Conservation (phyloP, 2,329 filamentous ascomycete species). For the Gaeumannomyces sp. region DNA sequence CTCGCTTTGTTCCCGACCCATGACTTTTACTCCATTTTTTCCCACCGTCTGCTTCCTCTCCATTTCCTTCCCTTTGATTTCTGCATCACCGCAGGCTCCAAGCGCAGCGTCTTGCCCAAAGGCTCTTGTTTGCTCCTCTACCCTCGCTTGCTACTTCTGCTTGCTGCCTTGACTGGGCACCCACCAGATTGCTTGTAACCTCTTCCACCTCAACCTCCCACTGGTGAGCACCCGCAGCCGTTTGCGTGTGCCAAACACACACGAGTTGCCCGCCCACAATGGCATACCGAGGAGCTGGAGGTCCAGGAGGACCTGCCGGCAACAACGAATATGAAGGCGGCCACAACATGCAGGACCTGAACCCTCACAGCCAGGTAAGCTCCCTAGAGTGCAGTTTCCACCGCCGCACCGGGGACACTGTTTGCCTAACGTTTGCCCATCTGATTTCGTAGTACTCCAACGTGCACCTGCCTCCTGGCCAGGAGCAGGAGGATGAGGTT, state of each 20-base stretch:
- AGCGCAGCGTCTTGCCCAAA: background rate
- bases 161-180: background rate
- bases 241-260: background rate
- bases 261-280: conserved; percentile 10
- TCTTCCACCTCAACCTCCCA: background rate
- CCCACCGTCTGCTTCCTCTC: background rate
- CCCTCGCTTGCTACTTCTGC: background rate
- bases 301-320: conserved; percentile 27
- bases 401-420: conserved; percentile 13
- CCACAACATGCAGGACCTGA: conserved; percentile 63
- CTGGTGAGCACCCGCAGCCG: background rate
- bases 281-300: conserved; percentile 20
- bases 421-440: conserved; percentile 2
- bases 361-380: conserved; percentile 54
- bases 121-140: background rate
- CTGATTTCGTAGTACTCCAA: conserved; percentile 35
- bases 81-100: background rate
- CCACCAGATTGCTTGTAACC: background rate
- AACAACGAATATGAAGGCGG: conserved; percentile 50
- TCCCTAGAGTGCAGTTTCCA: conserved; percentile 9
- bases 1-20: background rate
- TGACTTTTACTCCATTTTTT: conserved; percentile 1
- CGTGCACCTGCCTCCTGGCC: conserved; percentile 47
- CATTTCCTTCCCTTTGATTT: background rate
- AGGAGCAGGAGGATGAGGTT: conserved; percentile 53